Base-by-base conservation (phyloP, 2,329 filamentous ascomycete species). In the Alternaria atra region DNA sequence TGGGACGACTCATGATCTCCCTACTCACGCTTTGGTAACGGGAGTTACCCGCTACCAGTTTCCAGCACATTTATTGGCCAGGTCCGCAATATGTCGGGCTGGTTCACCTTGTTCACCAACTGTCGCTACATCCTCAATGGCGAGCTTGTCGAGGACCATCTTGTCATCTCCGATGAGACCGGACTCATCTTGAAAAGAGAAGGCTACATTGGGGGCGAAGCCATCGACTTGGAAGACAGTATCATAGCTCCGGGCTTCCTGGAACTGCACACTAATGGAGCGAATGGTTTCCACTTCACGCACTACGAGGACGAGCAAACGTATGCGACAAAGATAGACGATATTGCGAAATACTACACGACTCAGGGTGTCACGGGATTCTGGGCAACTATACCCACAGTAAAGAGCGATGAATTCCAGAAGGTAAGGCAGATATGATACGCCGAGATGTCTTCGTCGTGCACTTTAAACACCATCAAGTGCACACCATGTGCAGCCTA, bases 181-280 rank as follows among this genome's bases (percentile, higher is more conserved):
- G 82, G 81, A 17, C 68, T 74, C 23, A 82, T 83, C 58, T 63
- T 82, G 40, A 75, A 79, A 65, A 69, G 75, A 56, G 79, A 80
- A 35, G 79, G 80, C 32, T 81, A 81, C 61, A 81, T 81, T 58
- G 80, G 79, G 43, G 80, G 79, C 29, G 79, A 82, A 42, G 77
- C 77, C 12, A 71, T 84, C 47, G 84, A 87, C 66, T 70, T 86
- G 10, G 77, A 83, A 39, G 82, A 81, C 40, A 78, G 74, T 47
- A 84, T 87, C 48, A 76, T 87, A 54, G 83, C 84, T 5, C 85
- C 85, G 9, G 85, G 85, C 4, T 85, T 85, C 65, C 74, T 87
- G 23, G 85, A 87, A 60, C 71, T 87, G 6, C 85, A 87, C 61
- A 86, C 83, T 1, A 87, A 87, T 66, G 83, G 84, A 52, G 74